phyloP scores from a whole-genome alignment of 371 early-diverging fungal species.

The Thermomucor indicae-seudaticae region DNA sequence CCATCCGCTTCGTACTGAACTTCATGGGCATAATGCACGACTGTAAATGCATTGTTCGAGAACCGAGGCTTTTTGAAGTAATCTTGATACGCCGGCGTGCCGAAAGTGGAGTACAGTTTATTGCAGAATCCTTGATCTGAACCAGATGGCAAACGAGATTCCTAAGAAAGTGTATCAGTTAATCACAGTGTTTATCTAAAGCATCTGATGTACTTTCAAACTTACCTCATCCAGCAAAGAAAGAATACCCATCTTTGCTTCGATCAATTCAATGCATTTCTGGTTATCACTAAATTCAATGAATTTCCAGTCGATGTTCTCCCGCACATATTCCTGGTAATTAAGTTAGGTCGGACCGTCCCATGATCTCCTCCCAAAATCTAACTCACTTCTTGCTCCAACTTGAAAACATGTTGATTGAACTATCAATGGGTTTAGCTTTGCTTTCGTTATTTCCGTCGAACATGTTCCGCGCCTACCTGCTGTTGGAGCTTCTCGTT shows the following conservation, averaged over 20 bases:
- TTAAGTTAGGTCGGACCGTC: background rate
- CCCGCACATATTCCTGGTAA: slow-evolving; percentile 78
- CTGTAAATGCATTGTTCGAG: slow-evolving; percentile 74
- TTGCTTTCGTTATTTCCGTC: background rate
- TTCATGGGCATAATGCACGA: slow-evolving; percentile 91
- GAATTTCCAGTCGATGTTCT: slow-evolving; percentile 88
- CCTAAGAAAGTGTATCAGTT: slow-evolving; percentile 20
- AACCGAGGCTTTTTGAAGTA: slow-evolving; percentile 94
- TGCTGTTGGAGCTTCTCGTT: slow-evolving; percentile 98
- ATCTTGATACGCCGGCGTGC: slow-evolving; percentile 58
- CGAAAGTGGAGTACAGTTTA: slow-evolving; percentile 83
- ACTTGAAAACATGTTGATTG: slow-evolving; percentile 67
- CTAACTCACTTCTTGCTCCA: slow-evolving; percentile 79
- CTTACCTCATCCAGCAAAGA: slow-evolving; percentile 92
- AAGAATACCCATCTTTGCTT: slow-evolving; percentile 93
- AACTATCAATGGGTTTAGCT: slow-evolving; percentile 50
- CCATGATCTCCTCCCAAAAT: background rate
- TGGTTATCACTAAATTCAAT: slow-evolving; percentile 98
- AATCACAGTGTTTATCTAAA: background rate
- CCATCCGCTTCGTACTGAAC: slow-evolving; percentile 91
- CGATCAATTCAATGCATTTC: slow-evolving; percentile 99
- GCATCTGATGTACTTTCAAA: background rate
- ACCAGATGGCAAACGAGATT: slow-evolving; percentile 89
- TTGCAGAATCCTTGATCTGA: slow-evolving; percentile 78
- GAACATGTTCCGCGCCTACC: slow-evolving; percentile 11